A percentile compares a stretch with the other conserved stretches of the same genome.
phyloP scores from a whole-genome alignment of 2,329 filamentous ascomycete species.

The Xylaria sp. region DNA sequence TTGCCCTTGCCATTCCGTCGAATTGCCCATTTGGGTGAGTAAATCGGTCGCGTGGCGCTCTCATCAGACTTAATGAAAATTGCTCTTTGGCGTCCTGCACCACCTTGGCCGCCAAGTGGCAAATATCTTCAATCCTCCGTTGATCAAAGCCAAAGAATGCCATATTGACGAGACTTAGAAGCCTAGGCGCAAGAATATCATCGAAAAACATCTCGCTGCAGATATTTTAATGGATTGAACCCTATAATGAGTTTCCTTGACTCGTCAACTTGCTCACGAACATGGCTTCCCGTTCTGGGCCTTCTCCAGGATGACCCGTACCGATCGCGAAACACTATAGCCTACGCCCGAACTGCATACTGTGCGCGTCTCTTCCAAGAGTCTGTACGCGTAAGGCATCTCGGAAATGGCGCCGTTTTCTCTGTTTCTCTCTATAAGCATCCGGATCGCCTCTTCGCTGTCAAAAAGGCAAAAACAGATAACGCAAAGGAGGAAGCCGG shows the following conservation, averaged over 20 bases:
- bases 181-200: background rate
- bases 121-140: background rate
- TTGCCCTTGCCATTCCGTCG: too few relatives aligned
- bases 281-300: background rate
- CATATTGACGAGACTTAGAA: background rate
- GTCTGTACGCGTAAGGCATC: background rate
- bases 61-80: background rate
- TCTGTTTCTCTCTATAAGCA: background rate
- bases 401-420: background rate
- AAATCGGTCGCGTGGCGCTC: background rate
- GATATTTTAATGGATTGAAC: background rate
- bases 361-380: background rate
- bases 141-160: background rate
- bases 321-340: background rate
- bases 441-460: background rate
- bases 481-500: background rate
- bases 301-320: conserved; percentile 6
- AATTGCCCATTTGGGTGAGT: too few relatives aligned
- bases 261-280: background rate
- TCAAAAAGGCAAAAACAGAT: conserved; percentile 1
- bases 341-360: background rate
- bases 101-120: background rate
- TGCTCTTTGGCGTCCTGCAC: background rate
- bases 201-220: background rate
- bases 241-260: background rate